phyloP scores from a whole-genome alignment of 2,329 filamentous ascomycete genomes.

The Phialophora chinensis region DNA sequence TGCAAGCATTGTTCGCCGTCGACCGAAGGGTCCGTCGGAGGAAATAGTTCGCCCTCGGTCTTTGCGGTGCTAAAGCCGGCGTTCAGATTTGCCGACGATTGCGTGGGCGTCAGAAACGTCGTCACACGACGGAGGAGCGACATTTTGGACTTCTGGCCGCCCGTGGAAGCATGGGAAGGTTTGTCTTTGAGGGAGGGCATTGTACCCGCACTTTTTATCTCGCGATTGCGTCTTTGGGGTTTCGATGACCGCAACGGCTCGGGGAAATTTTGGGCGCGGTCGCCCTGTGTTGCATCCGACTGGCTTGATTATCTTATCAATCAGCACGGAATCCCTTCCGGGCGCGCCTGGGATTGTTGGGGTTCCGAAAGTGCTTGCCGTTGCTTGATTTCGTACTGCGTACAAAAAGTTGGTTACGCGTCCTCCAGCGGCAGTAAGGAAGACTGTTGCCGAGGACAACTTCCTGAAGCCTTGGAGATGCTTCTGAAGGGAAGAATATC shows the following conservation, averaged over 20 bases:
- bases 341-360: background rate
- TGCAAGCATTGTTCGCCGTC: slow-evolving; percentile 89
- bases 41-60: slow-evolving; percentile 67
- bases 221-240: background rate
- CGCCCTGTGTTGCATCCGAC: background rate
- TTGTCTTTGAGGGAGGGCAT: slow-evolving; percentile 7
- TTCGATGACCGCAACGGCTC: slow-evolving; percentile 12
- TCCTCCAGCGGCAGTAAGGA: background rate
- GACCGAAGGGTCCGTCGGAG: slow-evolving; percentile 72
- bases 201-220: slow-evolving; percentile 12
- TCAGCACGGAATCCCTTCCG: slow-evolving; percentile 19
- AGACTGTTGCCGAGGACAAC: background rate
- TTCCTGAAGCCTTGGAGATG: background rate
- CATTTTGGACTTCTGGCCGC: slow-evolving; percentile 19
- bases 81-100: slow-evolving; percentile 14
- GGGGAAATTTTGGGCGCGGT: slow-evolving; percentile 6
- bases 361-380: slow-evolving; percentile 2
- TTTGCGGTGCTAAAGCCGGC: slow-evolving; percentile 54
- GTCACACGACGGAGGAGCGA: slow-evolving; percentile 32
- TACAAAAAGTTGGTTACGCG: background rate
- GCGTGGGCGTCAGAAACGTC: slow-evolving; percentile 22
- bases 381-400: background rate
- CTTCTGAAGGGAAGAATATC: background rate
- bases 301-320: slow-evolving; percentile 23
- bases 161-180: background rate